Evolutionary conservation across 345 rosid species (phyloP).

Genomic region (Boechera retrofracta): DNA sequence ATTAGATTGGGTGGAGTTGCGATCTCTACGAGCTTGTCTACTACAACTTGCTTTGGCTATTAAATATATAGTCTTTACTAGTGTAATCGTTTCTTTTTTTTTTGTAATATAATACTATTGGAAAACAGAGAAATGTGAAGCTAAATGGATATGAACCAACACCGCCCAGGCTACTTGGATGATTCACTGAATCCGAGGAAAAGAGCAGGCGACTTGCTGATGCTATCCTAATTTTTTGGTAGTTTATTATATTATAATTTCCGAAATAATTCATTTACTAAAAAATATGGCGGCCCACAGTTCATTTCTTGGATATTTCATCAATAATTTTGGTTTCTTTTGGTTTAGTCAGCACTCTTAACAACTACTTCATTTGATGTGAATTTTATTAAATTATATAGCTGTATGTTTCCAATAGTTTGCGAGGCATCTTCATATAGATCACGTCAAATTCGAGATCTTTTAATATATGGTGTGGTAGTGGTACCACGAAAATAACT

Average conservation of each 20-base stretch:
- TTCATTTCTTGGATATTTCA: conserved; percentile 14
- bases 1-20: conserved; percentile 28
- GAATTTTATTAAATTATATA: neutral
- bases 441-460: neutral
- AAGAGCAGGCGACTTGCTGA: conserved; percentile 19
- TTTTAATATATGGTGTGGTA: conserved; percentile 6
- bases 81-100: neutral
- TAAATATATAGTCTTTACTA: neutral
- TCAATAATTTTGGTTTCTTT: neutral
- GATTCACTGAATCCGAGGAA: conserved; percentile 43
- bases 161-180: conserved; percentile 43
- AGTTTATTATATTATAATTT: neutral
- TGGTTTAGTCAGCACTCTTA: neutral
- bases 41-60: conserved; percentile 39
- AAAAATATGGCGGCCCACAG: neutral
- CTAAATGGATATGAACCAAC: conserved; percentile 30
- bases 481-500: neutral
- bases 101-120: neutral
- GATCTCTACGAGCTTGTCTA: conserved; percentile 40
- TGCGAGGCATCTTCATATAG: conserved; percentile 2
- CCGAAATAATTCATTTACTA: neutral
- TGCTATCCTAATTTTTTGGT: neutral
- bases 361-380: neutral
- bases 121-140: neutral
- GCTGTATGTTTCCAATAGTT: neutral